Evolutionary conservation across 768 basidiomycete genomes (phyloP), one percentile per base, ranked within the genome.

Genomic region (Mycena floridula): DNA sequence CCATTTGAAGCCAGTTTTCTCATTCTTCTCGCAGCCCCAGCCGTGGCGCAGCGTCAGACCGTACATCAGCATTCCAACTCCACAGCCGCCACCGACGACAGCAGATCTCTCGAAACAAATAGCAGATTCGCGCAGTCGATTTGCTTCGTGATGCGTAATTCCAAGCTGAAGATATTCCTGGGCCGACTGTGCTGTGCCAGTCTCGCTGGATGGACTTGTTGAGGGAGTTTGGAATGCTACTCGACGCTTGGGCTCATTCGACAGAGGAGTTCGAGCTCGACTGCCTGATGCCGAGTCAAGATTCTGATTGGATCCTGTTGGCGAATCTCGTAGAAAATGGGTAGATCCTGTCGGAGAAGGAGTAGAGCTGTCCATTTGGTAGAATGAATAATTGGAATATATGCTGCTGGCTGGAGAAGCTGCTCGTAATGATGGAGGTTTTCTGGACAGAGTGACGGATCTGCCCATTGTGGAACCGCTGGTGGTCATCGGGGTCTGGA

Each of bases 11-110:
- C n/a, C 28, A 30, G 28, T 30, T 30, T 30, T 30, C 28, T 30
- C 28, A 30, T 9, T n/a, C 28, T 30, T 30, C 28, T n/a, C 28
- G 9, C 28, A 30, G 28, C 28, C 92, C 91, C 92, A 95, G 2
- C 90, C 91, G 59, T 91, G 88, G 42, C 91, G 70, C 54, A 92
- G 65, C 24, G 89, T 70, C 32, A 95, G 66, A 0, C 91, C 92
- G 76, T 86, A 93, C 87, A 95, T 90, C 47, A 94, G 63, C 89
- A 92, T 93, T 15, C 92, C 92, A 4, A 89, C 81, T 2, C 84
- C 85, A 55, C 86, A 91, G 2, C 89, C 92, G 1, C 90, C 90
- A 41, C 71, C 65, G 48, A 77, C 68, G 43, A 69, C 86, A 9
- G 89, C 89, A 37, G 82, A 79, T 62, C 74, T 75, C 65, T 91